Conservation (phyloP, 2,329 filamentous ascomycete genomes). For the Trichoderma sp. region DNA sequence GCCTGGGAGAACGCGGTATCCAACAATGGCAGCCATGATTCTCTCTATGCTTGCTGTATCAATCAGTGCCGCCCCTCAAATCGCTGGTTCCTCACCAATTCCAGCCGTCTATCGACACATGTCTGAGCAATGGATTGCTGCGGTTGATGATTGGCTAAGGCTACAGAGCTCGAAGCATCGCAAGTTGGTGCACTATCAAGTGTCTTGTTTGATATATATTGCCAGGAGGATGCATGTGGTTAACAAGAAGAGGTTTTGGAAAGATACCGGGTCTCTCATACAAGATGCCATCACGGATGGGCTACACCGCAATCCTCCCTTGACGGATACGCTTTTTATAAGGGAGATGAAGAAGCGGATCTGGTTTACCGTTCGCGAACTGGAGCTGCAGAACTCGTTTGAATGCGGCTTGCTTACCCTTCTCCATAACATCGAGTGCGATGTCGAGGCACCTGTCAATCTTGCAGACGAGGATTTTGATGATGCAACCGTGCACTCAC, state of each 20-base stretch:
- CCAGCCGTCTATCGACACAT: neutral
- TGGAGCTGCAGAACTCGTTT: slow-evolving; percentile 13
- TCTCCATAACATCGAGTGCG: slow-evolving; percentile 6
- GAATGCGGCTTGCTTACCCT: slow-evolving; percentile 18
- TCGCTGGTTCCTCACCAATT: neutral
- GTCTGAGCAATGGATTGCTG: slow-evolving; percentile 9
- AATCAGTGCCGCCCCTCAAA: neutral
- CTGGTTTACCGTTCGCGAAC: slow-evolving; percentile 9
- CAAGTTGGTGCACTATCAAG: slow-evolving; percentile 17
- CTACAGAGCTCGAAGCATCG: slow-evolving; percentile 19
- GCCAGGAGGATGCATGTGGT: slow-evolving; percentile 15
- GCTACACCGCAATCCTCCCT: neutral
- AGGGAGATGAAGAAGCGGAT: slow-evolving; percentile 19
- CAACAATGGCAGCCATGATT: slow-evolving; percentile 15
- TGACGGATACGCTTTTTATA: neutral
- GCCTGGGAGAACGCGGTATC: neutral
- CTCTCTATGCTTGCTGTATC: slow-evolving; percentile 2
- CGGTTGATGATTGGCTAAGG: slow-evolving; percentile 4
- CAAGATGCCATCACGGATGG: slow-evolving; percentile 15
- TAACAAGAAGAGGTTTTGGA: slow-evolving; percentile 16
- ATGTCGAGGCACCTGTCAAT: slow-evolving; percentile 1
- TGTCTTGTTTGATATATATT: neutral
- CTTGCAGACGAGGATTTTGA: slow-evolving; percentile 14
- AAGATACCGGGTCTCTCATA: slow-evolving; percentile 3
- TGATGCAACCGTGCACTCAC: neutral